These are phyloP conservation scores for Penicillium pancosmium DNA, from an alignment of 495 filamentous ascomycete genomes.

Conservation along the genomic window DNA sequence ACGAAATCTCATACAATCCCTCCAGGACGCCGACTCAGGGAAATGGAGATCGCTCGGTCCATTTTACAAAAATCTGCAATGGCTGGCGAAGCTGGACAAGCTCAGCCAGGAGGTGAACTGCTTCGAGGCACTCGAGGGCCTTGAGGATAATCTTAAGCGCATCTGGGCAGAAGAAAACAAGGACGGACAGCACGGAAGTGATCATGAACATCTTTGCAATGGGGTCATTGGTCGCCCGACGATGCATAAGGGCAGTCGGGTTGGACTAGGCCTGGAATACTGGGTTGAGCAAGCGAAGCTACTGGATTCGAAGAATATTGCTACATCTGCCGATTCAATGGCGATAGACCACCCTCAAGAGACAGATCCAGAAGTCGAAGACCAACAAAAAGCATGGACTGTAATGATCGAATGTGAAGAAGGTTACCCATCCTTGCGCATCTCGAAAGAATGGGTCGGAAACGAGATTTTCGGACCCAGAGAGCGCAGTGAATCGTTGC, in stretches of 20 bases:
- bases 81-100: slow-evolving; percentile 76
- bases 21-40: slow-evolving; percentile 40
- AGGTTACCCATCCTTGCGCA: slow-evolving; percentile 50
- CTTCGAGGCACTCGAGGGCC: slow-evolving; percentile 83
- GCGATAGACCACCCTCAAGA: slow-evolving; percentile 36
- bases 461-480: slow-evolving; percentile 35
- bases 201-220: slow-evolving; percentile 52
- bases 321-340: slow-evolving; percentile 40
- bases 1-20: slow-evolving; percentile 48
- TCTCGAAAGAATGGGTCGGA: slow-evolving; percentile 50
- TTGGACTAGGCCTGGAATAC: slow-evolving; percentile 83
- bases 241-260: slow-evolving; percentile 70
- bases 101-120: slow-evolving; percentile 83
- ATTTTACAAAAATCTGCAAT: slow-evolving; percentile 81
- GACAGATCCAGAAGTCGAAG: slow-evolving; percentile 20
- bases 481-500: slow-evolving; percentile 25
- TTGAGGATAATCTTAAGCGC: slow-evolving; percentile 71
- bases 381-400: slow-evolving; percentile 36
- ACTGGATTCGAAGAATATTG: slow-evolving; percentile 38
- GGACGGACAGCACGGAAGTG: slow-evolving; percentile 43
- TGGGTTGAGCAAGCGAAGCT: slow-evolving; percentile 70
- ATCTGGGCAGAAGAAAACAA: slow-evolving; percentile 55
- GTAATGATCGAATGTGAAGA: slow-evolving; percentile 51
- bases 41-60: slow-evolving; percentile 61
- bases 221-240: slow-evolving; percentile 70